Evolutionary conservation across 1,284 basidiomycete genomes (phyloP), one percentile per base, ranked within the genome.

Genomic region (Ganoderma resinaceum): DNA sequence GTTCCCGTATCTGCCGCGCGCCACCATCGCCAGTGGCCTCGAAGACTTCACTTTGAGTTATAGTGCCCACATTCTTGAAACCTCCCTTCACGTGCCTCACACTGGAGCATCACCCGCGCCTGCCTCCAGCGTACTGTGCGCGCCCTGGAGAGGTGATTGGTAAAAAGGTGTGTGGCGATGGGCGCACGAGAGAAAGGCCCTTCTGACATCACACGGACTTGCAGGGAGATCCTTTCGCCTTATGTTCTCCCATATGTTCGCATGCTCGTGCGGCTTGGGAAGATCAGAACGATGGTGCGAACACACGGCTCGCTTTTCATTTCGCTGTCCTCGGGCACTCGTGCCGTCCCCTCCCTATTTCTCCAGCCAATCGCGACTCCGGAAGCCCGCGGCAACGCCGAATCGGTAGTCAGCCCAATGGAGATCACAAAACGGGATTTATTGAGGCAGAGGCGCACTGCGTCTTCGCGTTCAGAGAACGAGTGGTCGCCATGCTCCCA

Each of bases 21-120:
- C 61, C 52, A 49, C 61, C 65, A 55, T 61, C 55, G 38, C 61
- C 7, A 55, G 52, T 67, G 66, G 66, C 66, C 66, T 67, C 67
- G 71, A 72, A 70, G 67, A 42, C 67, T 35, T 72, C 71, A 70
- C 31, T 68, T 70, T 68, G 69, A 66, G 69, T 72, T 72, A 67
- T 62, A 63, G 69, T 57, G 63, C 42, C 42, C 43, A 49, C 59
- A 63, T 65, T 65, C 66, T 59, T 62, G 66, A 68, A 70, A 65
- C 61, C 33, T 58, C 66, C 38, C 58, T 65, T 59, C 62, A 62
- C 66, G 60, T 62, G 57, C 63, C 29, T 49, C 53, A 52, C 70
- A 14, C 63, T 43, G 42, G 70, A 40, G 40, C 59, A 18, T 49
- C 65, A 53, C 37, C 61, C 67, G 61, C 65, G 59, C 40, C 26